Evolutionary conservation across 1,284 basidiomycete species (phyloP).

Genomic region (Austroboletus novae-zelandiae): DNA sequence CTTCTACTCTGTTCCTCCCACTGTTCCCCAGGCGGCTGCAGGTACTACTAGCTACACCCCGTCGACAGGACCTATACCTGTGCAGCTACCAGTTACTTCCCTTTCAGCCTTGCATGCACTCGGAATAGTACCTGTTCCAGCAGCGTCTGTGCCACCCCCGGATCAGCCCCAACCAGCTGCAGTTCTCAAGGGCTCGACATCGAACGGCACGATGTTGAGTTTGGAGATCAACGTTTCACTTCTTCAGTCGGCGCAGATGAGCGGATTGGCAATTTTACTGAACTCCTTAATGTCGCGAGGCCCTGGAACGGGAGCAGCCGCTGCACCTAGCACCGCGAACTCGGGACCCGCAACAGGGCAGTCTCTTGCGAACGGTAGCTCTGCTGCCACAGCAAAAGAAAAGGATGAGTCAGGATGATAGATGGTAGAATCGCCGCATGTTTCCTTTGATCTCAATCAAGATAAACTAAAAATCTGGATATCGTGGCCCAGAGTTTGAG

Average conservation of each 20-base stretch:
- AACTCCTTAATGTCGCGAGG: slow-evolving; percentile 57
- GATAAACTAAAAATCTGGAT: slow-evolving; percentile 1
- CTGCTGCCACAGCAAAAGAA: slow-evolving; percentile 18
- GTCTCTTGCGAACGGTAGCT: slow-evolving; percentile 17
- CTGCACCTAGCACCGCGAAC: slow-evolving; percentile 5
- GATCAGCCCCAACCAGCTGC: slow-evolving; percentile 65
- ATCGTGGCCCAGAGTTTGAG: background rate
- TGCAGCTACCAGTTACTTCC: slow-evolving; percentile 68
- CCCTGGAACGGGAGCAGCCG: slow-evolving; percentile 21
- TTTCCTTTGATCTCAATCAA: slow-evolving; percentile 13
- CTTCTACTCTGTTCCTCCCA: slow-evolving; percentile 31
- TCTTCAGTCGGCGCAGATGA: slow-evolving; percentile 69
- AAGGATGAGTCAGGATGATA: slow-evolving; percentile 26
- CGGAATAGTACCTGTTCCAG: slow-evolving; percentile 70
- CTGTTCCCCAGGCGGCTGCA: slow-evolving; percentile 26
- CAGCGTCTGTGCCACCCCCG: slow-evolving; percentile 50
- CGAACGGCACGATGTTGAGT: slow-evolving; percentile 66
- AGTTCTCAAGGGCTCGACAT: slow-evolving; percentile 63
- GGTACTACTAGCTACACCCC: slow-evolving; percentile 37
- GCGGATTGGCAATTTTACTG: slow-evolving; percentile 64
- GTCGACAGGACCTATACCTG: slow-evolving; percentile 56
- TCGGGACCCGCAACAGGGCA: slow-evolving; percentile 13
- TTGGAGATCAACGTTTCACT: slow-evolving; percentile 73
- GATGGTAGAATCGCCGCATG: slow-evolving; percentile 10
- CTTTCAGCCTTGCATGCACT: slow-evolving; percentile 65